phyloP scores from a whole-genome alignment of 202 grass and related monocot species.

The Elaeis oleifera region DNA sequence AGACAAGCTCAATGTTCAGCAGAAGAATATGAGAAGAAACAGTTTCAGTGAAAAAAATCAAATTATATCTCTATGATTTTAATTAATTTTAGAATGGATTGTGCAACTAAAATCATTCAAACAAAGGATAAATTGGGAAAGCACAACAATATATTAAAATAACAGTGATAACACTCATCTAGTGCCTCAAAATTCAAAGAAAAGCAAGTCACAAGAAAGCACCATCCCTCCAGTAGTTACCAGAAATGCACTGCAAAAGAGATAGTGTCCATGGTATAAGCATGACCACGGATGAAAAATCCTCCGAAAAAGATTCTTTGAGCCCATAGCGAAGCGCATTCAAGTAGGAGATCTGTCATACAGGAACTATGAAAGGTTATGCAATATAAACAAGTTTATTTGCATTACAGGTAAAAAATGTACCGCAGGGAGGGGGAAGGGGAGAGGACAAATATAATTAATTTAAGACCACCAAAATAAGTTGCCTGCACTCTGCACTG shows the following conservation, averaged over 20 bases:
- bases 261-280: slow-evolving; percentile 98
- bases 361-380: slow-evolving; percentile 13
- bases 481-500: no score
- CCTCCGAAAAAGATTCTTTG: slow-evolving; percentile 98
- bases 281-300: slow-evolving; percentile 97
- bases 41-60: no score
- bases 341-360: slow-evolving; percentile 80
- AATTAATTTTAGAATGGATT: no score
- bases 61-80: no score
- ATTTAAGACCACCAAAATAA: no score
- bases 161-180: no score
- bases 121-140: no score
- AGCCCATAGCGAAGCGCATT: slow-evolving; percentile 95
- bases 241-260: slow-evolving; percentile 97
- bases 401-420: not conserved
- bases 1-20: not conserved
- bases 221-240: slow-evolving; percentile 37
- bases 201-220: not conserved
- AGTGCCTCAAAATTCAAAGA: no score
- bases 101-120: no score
- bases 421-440: no score
- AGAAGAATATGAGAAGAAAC: not conserved
- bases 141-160: no score
- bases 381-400: not conserved
- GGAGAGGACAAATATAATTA: no score